Evolutionary conservation across 805 yeast species (phyloP).

Genomic region (Monosporozyma aerobia): DNA sequence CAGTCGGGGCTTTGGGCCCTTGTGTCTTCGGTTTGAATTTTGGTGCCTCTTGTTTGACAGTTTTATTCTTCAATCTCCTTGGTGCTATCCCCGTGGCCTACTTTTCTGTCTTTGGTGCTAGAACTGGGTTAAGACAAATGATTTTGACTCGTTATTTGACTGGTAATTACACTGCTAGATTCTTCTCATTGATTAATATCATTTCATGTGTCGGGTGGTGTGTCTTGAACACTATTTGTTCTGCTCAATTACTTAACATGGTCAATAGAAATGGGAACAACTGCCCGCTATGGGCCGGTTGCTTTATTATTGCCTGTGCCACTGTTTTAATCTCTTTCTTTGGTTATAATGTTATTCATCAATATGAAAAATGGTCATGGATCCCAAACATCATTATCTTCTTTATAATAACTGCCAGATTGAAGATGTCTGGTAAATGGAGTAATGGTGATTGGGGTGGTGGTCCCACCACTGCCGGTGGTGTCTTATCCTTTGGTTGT

Average conservation of each 20-base stretch:
- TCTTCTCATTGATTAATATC: slow-evolving; percentile 67
- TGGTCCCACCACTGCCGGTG: slow-evolving; percentile 5
- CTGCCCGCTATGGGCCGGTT: slow-evolving; percentile 5
- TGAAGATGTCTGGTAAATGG: slow-evolving; percentile 54
- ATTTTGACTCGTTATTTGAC: slow-evolving; percentile 64
- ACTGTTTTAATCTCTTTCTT: slow-evolving; percentile 3
- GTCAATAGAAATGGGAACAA: slow-evolving; percentile 2
- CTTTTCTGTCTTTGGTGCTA: slow-evolving; percentile 75
- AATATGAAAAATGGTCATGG: slow-evolving; percentile 60
- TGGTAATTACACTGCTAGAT: slow-evolving; percentile 67
- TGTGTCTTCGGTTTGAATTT: slow-evolving; percentile 58
- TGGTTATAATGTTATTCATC: slow-evolving; percentile 5
- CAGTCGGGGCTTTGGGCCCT: slow-evolving; percentile 65
- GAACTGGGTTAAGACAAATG: slow-evolving; percentile 83
- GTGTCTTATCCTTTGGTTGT: slow-evolving; percentile 3
- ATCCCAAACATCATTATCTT: slow-evolving; percentile 67
- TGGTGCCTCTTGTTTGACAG: slow-evolving; percentile 58
- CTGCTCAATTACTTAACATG: slow-evolving; percentile 5
- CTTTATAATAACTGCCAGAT: slow-evolving; percentile 67
- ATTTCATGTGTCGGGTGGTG: slow-evolving; percentile 93
- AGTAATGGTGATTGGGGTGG: slow-evolving; percentile 2
- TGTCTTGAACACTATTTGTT: slow-evolving; percentile 74
- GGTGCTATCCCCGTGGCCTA: slow-evolving; percentile 76
- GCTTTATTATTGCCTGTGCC: slow-evolving; percentile 1
- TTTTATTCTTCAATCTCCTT: slow-evolving; percentile 61